Evolutionary conservation across 768 basidiomycete species (phyloP), one percentile per base, ranked within the genome.

Genomic region (Cubamyces sp.): DNA sequence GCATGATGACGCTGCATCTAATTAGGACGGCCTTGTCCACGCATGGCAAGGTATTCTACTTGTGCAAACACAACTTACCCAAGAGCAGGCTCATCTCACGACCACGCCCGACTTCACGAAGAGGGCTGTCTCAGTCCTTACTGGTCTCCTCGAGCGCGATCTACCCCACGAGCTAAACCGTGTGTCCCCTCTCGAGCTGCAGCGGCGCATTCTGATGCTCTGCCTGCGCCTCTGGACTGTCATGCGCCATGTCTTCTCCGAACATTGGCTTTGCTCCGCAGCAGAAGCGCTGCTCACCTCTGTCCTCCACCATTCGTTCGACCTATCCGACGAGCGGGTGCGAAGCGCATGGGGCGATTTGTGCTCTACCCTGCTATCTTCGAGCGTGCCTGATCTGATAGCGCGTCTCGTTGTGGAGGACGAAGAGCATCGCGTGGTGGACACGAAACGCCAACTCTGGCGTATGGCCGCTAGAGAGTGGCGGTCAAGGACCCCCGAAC

Each of bases 31-130:
- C 45, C 71, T 85, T 25, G 48, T 83, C 4, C 69, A 74, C 45
- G 71, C 77, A 1, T 89, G 87, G 87, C 78, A 83, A 62, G 78
- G 82, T 0, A 76, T 89, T 18, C 72, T 90, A n/a, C 78, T 85
- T 25, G 79, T 74, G 18, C 81, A 78, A 45, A 74, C 81, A 11
- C 77, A 81, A 53, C 68, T 82, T 12, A 76, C 78, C 0, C 77
- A 81, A 57, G 76, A 70, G 21, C 69, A 69, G 34, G 72, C 71
- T 0, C 76, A 79, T 64, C 67, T 78, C 14, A 74, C 77, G 1
- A 64, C 77, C 3, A 61, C 75, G 18, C 58, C 78, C 0, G 66
- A 74, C 4, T 73, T 79, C 52, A 73, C 79, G 16, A 70, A 64
- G 16, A 72, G 67, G 47, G 65, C 80, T 2, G 75, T 78, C 0